These are phyloP conservation scores for Calophaca sinica DNA, from an alignment of 306 rosid species.

Conservation along the genomic window DNA sequence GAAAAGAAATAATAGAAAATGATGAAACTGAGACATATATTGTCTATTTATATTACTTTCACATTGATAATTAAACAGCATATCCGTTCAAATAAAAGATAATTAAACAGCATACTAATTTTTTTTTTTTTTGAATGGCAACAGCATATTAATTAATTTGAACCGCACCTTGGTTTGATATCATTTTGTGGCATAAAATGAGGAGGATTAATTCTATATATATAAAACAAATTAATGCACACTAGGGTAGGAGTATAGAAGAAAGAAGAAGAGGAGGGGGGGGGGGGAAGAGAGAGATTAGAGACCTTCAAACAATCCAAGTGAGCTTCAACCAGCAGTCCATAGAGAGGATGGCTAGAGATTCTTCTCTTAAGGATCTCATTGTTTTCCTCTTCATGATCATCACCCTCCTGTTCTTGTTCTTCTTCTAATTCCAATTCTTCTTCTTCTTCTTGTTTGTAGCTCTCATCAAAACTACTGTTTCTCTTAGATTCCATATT, in stretches of 20 bases:
- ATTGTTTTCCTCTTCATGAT: slow-evolving; percentile 39
- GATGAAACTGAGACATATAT: slow-evolving; percentile 2
- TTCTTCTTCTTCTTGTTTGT: slow-evolving; percentile 36
- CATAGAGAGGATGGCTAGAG: slow-evolving; percentile 80
- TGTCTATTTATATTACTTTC: slow-evolving; percentile 1
- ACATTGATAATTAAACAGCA: no score
- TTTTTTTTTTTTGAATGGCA: no score
- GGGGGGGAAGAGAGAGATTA: slow-evolving; percentile 13
- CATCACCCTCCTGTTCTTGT: neutral
- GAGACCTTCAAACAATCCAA: slow-evolving; percentile 79
- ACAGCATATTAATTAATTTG: neutral
- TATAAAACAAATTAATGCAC: neutral
- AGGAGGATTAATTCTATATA: neutral
- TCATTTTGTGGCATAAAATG: neutral
- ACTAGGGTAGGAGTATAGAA: neutral
- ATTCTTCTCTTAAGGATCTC: slow-evolving; percentile 77
- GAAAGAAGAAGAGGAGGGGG: neutral
- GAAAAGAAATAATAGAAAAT: slow-evolving; percentile 13
- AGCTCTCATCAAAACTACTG: slow-evolving; percentile 13
- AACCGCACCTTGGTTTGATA: slow-evolving; percentile 8
- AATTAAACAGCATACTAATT: no score
- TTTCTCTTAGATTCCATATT: slow-evolving; percentile 59
- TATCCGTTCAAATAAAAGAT: no score
- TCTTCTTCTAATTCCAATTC: slow-evolving; percentile 8
- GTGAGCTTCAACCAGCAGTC: slow-evolving; percentile 68